Conservation (phyloP, 2,329 filamentous ascomycete genomes). For the Cercospora beticola region DNA sequence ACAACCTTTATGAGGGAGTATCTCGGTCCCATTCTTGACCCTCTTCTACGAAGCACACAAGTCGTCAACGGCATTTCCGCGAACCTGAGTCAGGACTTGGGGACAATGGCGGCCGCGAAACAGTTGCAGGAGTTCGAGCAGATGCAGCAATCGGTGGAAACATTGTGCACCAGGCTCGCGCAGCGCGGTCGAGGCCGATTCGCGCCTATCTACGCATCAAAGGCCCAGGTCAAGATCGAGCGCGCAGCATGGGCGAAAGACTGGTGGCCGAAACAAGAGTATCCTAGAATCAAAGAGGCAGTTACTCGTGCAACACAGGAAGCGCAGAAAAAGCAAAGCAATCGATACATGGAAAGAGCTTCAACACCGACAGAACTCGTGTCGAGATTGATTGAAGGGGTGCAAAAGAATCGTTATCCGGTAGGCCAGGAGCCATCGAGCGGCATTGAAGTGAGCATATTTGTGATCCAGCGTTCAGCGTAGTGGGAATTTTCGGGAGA, state of each 20-base stretch:
- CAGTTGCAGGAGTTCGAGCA: conserved; percentile 56
- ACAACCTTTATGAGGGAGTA: conserved; percentile 60
- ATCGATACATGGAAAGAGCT: conserved; percentile 35
- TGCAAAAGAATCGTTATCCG: conserved; percentile 53
- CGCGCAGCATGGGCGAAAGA: conserved; percentile 58
- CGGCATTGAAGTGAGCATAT: conserved; percentile 51
- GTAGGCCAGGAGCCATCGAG: conserved; percentile 45
- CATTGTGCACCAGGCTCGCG: conserved; percentile 32
- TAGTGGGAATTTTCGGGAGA: conserved; percentile 21
- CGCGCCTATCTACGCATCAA: conserved; percentile 48
- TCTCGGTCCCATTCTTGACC: conserved; percentile 61
- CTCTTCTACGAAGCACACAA: conserved; percentile 58
- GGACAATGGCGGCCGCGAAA: conserved; percentile 54
- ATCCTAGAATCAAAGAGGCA: conserved; percentile 56
- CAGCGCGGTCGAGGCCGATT: conserved; percentile 22
- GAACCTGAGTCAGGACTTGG: conserved; percentile 56
- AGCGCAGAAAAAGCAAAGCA: conserved; percentile 42
- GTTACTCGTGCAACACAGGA: conserved; percentile 48
- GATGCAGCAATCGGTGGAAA: conserved; percentile 27
- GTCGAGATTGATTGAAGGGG: conserved; percentile 58
- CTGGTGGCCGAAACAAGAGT: conserved; percentile 66
- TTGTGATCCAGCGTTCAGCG: conserved; percentile 44
- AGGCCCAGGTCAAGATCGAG: conserved; percentile 52
- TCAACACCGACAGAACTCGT: conserved; percentile 55
- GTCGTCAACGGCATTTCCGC: conserved; percentile 60